Base-by-base conservation (phyloP, 2,329 filamentous ascomycete genomes). In the Remersonia thermophila region DNA sequence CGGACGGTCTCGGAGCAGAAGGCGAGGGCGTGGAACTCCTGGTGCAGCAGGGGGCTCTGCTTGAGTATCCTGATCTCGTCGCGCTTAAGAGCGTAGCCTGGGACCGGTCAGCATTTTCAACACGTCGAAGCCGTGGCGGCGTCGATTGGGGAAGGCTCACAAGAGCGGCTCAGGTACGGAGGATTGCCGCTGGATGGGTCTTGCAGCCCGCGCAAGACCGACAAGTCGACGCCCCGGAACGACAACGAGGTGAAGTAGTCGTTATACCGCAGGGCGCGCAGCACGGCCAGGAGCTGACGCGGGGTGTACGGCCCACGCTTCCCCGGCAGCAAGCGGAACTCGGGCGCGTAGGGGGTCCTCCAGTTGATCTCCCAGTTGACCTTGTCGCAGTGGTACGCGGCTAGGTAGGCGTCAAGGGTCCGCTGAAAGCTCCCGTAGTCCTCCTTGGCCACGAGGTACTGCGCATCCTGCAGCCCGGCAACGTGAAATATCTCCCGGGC, bases 231-330 rank as follows among this genome's bases (percentile, higher is more conserved):
- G 35, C 67, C 61, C 8, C 58, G 53, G 42, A 75, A 71, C 2
- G 68, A 73, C n/a, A 75, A 51, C 1, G 69, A 67, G 39, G 67
- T 69, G 53, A 75, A 74, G 46, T 68, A 74, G 43, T 69, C 71
- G 36, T 75, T 75, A 49, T 71, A 75, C 8, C 71, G 61, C 40
- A 74, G 52, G 2, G 71, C 68, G 4, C 69, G 63, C 45, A 74
- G 63, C 1, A 73, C 63, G 8, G 71, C 71, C n/a, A 75, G 52
- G 3, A 75, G 56, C 48, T 75, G 71, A 27, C 69, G 51, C 3
- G 63, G 53, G 3, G 61, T 61, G 47, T 75, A 74, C 2, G 49
- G 44, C 3, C 56, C 55, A 2, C 54, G 52, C 37, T 52, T 28
- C 3, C 61, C 52, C 10, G 66, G 62, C 5, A 73, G 54, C 13